Evolutionary conservation across 140 eudicot genomes (phyloP).

Genomic region (Erigeron philadelphicus): DNA sequence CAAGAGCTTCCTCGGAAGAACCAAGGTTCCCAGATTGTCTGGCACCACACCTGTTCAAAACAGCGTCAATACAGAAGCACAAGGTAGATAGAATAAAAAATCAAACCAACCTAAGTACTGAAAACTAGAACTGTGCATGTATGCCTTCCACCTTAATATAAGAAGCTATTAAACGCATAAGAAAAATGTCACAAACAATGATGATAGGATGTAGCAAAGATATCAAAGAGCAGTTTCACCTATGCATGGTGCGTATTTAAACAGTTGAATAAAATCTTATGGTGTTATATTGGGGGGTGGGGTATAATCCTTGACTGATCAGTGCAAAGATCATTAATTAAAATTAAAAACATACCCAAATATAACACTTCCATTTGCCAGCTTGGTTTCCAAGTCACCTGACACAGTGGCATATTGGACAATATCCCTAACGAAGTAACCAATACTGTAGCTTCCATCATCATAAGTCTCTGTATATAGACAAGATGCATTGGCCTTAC

Average conservation of each 20-base stretch:
- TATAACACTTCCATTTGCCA: slow-evolving; percentile 85
- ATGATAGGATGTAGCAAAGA: neutral
- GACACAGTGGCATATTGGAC: slow-evolving; percentile 86
- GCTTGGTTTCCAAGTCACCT: slow-evolving; percentile 78
- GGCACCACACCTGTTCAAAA: slow-evolving; percentile 67
- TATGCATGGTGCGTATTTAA: slow-evolving; percentile 9
- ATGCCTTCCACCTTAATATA: slow-evolving; percentile 7
- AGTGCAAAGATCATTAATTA: slow-evolving; percentile 8
- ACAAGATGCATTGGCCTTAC: slow-evolving; percentile 63
- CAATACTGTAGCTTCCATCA: slow-evolving; percentile 84
- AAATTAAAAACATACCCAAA: slow-evolving; percentile 60
- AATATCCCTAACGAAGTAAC: slow-evolving; percentile 80
- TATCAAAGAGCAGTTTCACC: neutral
- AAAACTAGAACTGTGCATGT: neutral
- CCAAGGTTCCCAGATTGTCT: slow-evolving; percentile 68
- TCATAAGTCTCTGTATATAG: slow-evolving; percentile 78
- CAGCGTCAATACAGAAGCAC: slow-evolving; percentile 14
- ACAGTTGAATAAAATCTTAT: neutral
- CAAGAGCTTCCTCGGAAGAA: slow-evolving; percentile 83
- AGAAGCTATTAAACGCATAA: slow-evolving; percentile 2
- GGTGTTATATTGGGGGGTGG: neutral
- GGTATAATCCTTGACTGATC: neutral
- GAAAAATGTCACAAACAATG: neutral
- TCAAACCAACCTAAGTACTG: slow-evolving; percentile 12
- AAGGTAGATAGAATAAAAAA: slow-evolving; percentile 8